These are phyloP conservation scores for Botrytis porri DNA, from an alignment of 2,329 filamentous ascomycete species.

Conservation along the genomic window DNA sequence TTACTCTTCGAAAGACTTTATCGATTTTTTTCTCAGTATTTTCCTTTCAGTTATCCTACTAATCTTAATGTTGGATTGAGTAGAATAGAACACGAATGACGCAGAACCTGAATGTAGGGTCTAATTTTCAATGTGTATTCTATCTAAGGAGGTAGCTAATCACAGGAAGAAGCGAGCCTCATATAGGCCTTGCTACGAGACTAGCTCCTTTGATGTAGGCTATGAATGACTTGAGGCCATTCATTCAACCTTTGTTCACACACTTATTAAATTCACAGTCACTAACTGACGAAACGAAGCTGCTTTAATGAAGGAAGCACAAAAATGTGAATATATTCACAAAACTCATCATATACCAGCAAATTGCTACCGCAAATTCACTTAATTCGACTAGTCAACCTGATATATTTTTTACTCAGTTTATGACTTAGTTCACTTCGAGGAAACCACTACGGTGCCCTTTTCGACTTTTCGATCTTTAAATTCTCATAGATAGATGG, in stretches of 20 bases:
- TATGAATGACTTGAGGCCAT: too few species aligned
- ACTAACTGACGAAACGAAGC: background rate
- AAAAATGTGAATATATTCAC: background rate
- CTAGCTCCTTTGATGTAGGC: too few species aligned
- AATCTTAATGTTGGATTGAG: too few species aligned
- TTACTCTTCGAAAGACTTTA: background rate
- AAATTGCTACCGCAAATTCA: background rate
- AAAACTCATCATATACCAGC: background rate
- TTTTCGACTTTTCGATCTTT: background rate
- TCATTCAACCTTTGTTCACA: too few species aligned
- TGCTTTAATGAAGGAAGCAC: background rate
- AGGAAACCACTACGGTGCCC: background rate
- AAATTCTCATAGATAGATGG: background rate
- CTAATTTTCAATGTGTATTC: too few species aligned
- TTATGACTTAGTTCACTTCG: background rate
- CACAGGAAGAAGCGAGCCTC: too few species aligned
- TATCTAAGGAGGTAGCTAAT: too few species aligned
- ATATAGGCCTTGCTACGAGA: too few species aligned
- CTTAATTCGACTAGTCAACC: background rate
- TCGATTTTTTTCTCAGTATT: accelerated
- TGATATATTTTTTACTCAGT: background rate
- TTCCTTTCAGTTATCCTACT: background rate
- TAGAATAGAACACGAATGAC: too few species aligned
- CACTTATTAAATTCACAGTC: background rate
- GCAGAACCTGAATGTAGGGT: too few species aligned